Base-by-base conservation (phyloP, 345 rosid genomes). In the Kernera saxatilis region DNA sequence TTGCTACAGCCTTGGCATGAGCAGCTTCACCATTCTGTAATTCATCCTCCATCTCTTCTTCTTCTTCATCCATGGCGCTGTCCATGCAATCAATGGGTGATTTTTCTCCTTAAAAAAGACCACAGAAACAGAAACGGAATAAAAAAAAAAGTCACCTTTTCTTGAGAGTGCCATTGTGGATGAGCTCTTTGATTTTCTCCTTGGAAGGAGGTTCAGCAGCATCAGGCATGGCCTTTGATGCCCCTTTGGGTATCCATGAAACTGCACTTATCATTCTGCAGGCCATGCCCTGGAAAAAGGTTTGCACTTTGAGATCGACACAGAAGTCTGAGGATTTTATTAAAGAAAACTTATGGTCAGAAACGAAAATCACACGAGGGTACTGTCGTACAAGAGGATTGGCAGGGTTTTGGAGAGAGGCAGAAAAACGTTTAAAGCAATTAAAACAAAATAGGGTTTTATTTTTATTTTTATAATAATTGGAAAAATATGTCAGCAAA, bases 191-290 rank as follows among this genome's bases (percentile, higher is more conserved):
- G 46, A 88, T 90, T 70, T 88, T 84, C 30, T 90, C 88, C 62
- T 72, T 78, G 27, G 93, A 84, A 51, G 92, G 92, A 19, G 86
- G 84, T 53, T 84, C 90, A 3, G 87, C 91, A 59, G 81, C 82
- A n/a, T 50, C 74, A 0, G 85, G 93, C 6, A 77, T 77, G 15
- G 88, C 61, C 71, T 84, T 88, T 5, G 86, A 52, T 25, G 83
- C 90, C 43, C 92, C 93, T 82, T 82, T 91, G 23, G 96, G 96
- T 15, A 91, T 77, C 97, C 96, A 91, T 69, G 93, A 82, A 5
- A 91, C 64, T 19, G 92, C 77, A 15, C 86, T 77, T 72, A 86
- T 92, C 96, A 92, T 89, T 55, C 25, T 83, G 37, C n/a, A n/a
- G n/a, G n/a, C n/a, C n/a, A n/a, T n/a, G n/a, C n/a, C n/a, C n/a